Evolutionary conservation across 2,329 filamentous ascomycete species (phyloP).

Genomic region (Laburnicola sp.): DNA sequence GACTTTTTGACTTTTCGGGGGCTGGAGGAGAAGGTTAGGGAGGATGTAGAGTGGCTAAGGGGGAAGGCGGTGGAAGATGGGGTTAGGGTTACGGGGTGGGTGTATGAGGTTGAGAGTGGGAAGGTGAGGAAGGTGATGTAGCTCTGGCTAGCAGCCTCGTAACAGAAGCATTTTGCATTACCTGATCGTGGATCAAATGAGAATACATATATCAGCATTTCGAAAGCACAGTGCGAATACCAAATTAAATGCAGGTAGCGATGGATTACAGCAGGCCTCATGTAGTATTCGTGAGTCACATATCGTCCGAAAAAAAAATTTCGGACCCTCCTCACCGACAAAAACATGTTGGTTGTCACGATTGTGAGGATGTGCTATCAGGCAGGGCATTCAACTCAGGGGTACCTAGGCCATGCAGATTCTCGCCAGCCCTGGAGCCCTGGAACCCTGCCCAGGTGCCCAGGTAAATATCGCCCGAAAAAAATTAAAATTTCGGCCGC

Average conservation of each 20-base stretch:
- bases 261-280: no score
- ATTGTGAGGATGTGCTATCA: no score
- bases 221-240: background rate
- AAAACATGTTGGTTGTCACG: no score
- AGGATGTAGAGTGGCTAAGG: slow-evolving; percentile 68
- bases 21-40: slow-evolving; percentile 61
- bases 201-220: background rate
- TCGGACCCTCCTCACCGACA: no score
- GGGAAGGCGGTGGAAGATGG: slow-evolving; percentile 61
- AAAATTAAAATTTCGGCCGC: no score
- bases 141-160: slow-evolving; percentile 1
- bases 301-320: no score
- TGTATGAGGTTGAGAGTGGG: slow-evolving; percentile 77
- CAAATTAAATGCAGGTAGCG: no score
- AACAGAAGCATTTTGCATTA: background rate
- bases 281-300: background rate
- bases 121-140: slow-evolving; percentile 56
- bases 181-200: background rate
- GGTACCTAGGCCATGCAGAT: no score
- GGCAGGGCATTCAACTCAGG: no score
- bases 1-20: slow-evolving; percentile 67
- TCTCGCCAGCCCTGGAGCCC: no score
- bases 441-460: no score
- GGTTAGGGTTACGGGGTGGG: slow-evolving; percentile 69
- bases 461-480: no score